phyloP scores from a whole-genome alignment of 768 basidiomycete genomes.

The Podaxis pistillaris region DNA sequence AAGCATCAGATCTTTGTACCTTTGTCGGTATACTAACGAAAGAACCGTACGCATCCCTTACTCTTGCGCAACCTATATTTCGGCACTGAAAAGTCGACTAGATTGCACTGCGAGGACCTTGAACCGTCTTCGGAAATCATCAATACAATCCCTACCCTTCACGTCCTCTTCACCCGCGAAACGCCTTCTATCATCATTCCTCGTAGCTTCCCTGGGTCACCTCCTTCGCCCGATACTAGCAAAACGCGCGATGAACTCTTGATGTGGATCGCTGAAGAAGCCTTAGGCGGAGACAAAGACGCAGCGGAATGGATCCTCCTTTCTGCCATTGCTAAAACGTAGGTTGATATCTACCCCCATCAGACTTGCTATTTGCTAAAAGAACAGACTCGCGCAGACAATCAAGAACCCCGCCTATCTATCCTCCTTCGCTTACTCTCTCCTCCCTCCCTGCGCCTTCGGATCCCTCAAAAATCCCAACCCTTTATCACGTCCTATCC shows the following conservation, averaged over 20 bases:
- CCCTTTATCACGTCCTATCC: slow-evolving; percentile 53
- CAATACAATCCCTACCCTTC: slow-evolving; percentile 57
- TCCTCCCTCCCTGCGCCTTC: slow-evolving; percentile 56
- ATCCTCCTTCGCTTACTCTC: slow-evolving; percentile 65
- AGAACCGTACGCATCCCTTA: slow-evolving; percentile 52
- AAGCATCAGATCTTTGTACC: slow-evolving; percentile 59
- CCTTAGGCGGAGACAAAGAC: slow-evolving; percentile 62
- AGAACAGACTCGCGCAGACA: slow-evolving; percentile 41
- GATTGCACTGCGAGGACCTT: slow-evolving; percentile 34
- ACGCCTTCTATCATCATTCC: slow-evolving; percentile 40
- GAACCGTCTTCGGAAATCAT: slow-evolving; percentile 34
- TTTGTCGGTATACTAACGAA: slow-evolving; percentile 74
- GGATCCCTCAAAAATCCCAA: slow-evolving; percentile 33
- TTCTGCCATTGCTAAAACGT: slow-evolving; percentile 61
- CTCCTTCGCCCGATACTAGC: slow-evolving; percentile 16
- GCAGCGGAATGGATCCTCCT: slow-evolving; percentile 79
- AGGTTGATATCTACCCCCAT: slow-evolving; percentile 25
- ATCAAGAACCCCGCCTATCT: slow-evolving; percentile 62
- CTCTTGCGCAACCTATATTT: slow-evolving; percentile 12
- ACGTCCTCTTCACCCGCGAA: slow-evolving; percentile 56
- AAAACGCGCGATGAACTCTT: slow-evolving; percentile 54
- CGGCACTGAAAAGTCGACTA: slow-evolving; percentile 16
- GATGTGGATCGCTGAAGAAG: slow-evolving; percentile 70
- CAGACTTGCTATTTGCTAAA: not conserved
- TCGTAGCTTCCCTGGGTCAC: slow-evolving; percentile 32